Conservation (phyloP, 2,329 filamentous ascomycete species). For the Sporothrix schenckii region DNA sequence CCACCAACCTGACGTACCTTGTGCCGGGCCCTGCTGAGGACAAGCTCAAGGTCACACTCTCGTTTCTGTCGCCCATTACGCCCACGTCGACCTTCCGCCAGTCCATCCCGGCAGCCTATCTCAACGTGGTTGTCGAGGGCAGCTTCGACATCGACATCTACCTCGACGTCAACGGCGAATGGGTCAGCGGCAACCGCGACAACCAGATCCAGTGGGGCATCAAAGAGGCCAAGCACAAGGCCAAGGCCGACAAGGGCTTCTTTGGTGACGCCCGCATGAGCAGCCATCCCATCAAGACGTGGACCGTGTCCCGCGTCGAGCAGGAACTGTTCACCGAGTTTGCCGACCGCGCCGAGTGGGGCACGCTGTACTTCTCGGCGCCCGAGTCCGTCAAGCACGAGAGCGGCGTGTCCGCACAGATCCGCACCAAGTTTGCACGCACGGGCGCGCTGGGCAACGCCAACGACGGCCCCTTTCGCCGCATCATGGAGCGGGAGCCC, state of each 20-base stretch:
- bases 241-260: conserved; percentile 29
- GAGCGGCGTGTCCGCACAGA: conserved; percentile 65
- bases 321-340: conserved; percentile 76
- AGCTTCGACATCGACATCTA: conserved; percentile 66
- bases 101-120: conserved; percentile 78
- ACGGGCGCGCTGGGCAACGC: conserved; percentile 67
- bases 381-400: conserved; percentile 70
- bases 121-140: conserved; percentile 71
- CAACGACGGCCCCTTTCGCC: conserved; percentile 55
- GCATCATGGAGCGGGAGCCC: conserved; percentile 75
- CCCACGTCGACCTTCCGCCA: conserved; percentile 79
- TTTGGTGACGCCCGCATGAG: conserved; percentile 2
- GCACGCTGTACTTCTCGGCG: conserved; percentile 74
- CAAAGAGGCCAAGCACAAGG: conserved; percentile 47
- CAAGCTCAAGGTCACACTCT: conserved; percentile 49
- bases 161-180: conserved; percentile 72
- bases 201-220: conserved; percentile 73
- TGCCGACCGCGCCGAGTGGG: conserved; percentile 79
- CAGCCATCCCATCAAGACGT: conserved; percentile 59
- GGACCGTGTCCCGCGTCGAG: conserved; percentile 61
- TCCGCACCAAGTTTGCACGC: conserved; percentile 71
- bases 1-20: conserved; percentile 49
- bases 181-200: conserved; percentile 75
- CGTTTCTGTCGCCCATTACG: conserved; percentile 75
- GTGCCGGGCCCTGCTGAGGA: conserved; percentile 39